phyloP scores from a whole-genome alignment of 164 flowering plant genomes.

The Aristolochia californica region DNA sequence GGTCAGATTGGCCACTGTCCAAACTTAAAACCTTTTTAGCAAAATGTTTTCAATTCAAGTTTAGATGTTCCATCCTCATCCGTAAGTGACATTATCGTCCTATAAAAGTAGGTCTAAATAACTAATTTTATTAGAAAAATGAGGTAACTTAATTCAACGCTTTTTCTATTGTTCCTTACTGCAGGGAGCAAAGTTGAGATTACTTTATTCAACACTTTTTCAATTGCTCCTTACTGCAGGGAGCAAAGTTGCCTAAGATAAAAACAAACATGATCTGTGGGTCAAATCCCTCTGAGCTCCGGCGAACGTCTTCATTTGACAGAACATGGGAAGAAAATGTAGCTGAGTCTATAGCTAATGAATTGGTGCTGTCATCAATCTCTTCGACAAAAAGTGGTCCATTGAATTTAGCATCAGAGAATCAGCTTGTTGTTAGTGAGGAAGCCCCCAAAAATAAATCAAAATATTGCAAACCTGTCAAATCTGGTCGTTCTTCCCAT shows the following conservation, averaged over 20 bases:
- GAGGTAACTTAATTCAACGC: too few species aligned
- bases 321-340: constrained; percentile 93
- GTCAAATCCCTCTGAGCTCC: constrained; percentile 47
- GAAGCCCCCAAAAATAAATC: constrained; percentile 47
- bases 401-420: constrained; percentile 39
- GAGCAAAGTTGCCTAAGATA: constrained; percentile 45
- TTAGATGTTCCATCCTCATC: too few species aligned
- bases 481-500: constrained; percentile 79
- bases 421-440: constrained; percentile 29
- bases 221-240: constrained; percentile 32
- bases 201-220: not conserved
- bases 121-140: too few species aligned
- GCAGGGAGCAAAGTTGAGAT: too few species aligned
- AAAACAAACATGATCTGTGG: constrained; percentile 43
- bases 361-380: constrained; percentile 49
- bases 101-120: too few species aligned
- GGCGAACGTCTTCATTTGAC: constrained; percentile 93
- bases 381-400: constrained; percentile 39
- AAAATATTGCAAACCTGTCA: constrained; percentile 53
- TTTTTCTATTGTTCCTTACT: too few species aligned
- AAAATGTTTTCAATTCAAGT: too few species aligned
- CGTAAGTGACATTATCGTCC: too few species aligned
- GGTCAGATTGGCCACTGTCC: too few species aligned
- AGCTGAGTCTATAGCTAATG: constrained; percentile 90
- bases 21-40: too few species aligned